Base-by-base conservation (phyloP, 345 rosid species). In the Hibiscus syriacus region DNA sequence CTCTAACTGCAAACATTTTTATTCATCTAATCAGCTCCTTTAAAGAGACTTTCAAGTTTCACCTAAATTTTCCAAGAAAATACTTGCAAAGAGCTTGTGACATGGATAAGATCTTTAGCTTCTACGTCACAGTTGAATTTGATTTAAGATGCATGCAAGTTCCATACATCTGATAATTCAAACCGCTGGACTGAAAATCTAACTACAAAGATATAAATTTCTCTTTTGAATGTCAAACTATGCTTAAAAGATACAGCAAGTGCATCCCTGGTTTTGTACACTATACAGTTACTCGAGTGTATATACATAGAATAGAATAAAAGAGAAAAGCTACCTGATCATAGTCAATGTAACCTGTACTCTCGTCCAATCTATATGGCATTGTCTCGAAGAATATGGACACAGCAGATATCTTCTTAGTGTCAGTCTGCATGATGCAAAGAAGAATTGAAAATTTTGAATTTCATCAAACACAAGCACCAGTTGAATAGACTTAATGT, bases 321-420 rank as follows among this genome's bases (percentile, higher is more conserved):
- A 38, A 38, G 41, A 14, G 17, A 45, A 45, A 29, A 50, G 71
- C 3, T 78, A 90, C 98, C 98, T 90, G 98, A 25, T 90, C 96
- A 43, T 93, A 93, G 76, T 93, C 96, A 61, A 93, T 90, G 77
- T 87, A 90, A 32, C 97, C 97, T 2, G 98, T 90, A 79, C 56
- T 85, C 81, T 93, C 98, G 65, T 93, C 64, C 76, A 93, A 79
- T 85, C 98, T 84, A 69, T 93, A 93, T 9, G 98, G 98, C 98
- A 93, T 86, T 53, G 96, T 90, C 86, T 93, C 96, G 73, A 93
- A 93, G 77, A 88, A 90, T 64, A 90, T 88, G 72, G 98, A 93
- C 12, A 90, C 97, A 38, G 97, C 98, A 68, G 98, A 93, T 76
- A 93, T 90, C 78, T 90, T 90, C 81, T 90, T 93, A 0, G 97